Conservation (phyloP, 73 alveolate genomes). For the Paramecium primaurelia region DNA sequence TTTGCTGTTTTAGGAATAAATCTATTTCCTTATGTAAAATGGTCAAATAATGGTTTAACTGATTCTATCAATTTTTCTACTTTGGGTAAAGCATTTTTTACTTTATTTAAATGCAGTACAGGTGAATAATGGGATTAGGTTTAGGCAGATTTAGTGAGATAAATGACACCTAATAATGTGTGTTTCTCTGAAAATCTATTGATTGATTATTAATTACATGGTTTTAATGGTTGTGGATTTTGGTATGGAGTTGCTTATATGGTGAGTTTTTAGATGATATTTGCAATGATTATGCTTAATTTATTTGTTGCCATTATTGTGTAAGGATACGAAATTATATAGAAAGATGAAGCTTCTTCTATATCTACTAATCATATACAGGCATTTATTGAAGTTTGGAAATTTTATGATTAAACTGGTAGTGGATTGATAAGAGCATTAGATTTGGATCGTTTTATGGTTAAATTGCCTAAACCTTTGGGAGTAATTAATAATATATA, state of each 20-base stretch:
- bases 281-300: conserved; percentile 47
- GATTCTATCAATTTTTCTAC: not conserved
- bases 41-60: not conserved
- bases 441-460: not conserved
- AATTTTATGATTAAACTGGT: not conserved
- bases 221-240: conserved; percentile 59
- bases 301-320: conserved; percentile 34
- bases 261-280: conserved; percentile 9
- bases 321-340: not conserved
- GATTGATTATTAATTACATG: not conserved
- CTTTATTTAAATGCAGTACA: conserved; percentile 30
- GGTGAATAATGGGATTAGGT: conserved; percentile 56
- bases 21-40: conserved; percentile 41
- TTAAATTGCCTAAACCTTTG: not conserved
- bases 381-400: conserved; percentile 5
- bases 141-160: conserved; percentile 28
- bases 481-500: not conserved
- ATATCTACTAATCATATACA: not conserved
- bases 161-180: conserved; percentile 2
- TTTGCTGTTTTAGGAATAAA: conserved; percentile 55
- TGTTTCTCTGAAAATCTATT: not conserved
- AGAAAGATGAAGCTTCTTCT: not conserved
- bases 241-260: conserved; percentile 2
- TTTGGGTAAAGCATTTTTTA: conserved; percentile 26
- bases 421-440: not conserved